phyloP scores from a whole-genome alignment of 202 grass and related monocot genomes.

The Setaria italica region DNA sequence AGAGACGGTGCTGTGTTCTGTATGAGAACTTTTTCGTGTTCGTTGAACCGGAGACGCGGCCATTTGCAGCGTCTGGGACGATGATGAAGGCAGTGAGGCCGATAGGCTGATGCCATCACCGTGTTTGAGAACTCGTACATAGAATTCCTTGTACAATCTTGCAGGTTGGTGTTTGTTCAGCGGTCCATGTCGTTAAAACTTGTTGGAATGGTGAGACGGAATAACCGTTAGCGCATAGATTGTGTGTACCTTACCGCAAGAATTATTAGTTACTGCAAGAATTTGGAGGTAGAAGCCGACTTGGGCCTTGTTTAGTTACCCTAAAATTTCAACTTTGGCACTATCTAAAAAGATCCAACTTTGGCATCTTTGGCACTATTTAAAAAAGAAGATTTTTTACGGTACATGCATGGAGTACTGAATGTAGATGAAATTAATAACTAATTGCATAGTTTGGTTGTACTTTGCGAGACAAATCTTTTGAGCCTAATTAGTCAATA shows the following conservation, averaged over 20 bases:
- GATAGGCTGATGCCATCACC: neutral
- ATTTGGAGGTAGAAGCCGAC: neutral
- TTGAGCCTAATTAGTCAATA: too few relatives aligned
- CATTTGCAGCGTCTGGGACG: neutral
- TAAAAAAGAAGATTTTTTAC: too few relatives aligned
- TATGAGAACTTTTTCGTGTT: neutral
- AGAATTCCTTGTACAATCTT: constrained; percentile 34
- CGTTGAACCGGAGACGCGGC: neutral
- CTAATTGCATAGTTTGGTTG: too few relatives aligned
- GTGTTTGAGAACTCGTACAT: neutral
- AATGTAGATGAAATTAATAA: too few relatives aligned
- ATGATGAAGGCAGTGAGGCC: neutral
- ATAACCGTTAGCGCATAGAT: neutral
- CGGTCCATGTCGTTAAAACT: neutral
- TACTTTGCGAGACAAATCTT: too few relatives aligned
- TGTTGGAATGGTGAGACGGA: neutral
- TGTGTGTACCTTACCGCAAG: neutral
- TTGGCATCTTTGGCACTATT: too few relatives aligned
- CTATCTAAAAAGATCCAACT: too few relatives aligned
- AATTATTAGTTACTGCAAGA: neutral
- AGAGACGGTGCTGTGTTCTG: neutral
- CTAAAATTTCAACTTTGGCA: too few relatives aligned
- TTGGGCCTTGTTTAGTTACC: too few relatives aligned
- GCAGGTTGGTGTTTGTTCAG: neutral
- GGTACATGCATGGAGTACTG: too few relatives aligned